Percentiles rank a stretch among this genome's conserved stretches.
Conservation (phyloP, 805 yeast species). For the Candida hungchunana region DNA sequence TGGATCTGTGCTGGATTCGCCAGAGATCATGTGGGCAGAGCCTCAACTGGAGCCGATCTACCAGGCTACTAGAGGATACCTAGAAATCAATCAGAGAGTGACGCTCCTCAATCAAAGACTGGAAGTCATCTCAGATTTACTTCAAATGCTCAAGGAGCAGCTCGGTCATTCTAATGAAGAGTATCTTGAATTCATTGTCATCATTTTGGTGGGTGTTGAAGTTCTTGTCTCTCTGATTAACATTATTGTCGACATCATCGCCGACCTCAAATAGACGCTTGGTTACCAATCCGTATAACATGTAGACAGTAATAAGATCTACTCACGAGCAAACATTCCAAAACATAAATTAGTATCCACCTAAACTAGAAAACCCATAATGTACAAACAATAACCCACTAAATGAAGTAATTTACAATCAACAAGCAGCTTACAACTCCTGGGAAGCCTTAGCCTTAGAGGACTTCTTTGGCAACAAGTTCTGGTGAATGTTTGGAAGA, state of each 20-base stretch:
- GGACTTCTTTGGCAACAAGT: conserved; percentile 78
- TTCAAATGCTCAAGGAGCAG: conserved; percentile 96
- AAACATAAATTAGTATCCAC: conserved; percentile 24
- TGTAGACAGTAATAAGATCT: background rate
- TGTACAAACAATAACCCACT: conserved; percentile 21
- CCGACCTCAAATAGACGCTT: conserved; percentile 30
- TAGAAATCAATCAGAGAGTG: conserved; percentile 93
- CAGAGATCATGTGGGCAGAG: conserved; percentile 98
- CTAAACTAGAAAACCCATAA: conserved; percentile 25
- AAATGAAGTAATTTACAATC: conserved; percentile 14
- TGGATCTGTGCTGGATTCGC: conserved; percentile 90
- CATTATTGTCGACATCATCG: conserved; percentile 56
- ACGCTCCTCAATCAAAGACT: conserved; percentile 83
- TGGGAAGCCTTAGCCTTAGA: conserved; percentile 61
- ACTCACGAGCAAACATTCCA: conserved; percentile 8
- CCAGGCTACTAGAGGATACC: conserved; percentile 93
- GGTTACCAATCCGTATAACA: too few species aligned
- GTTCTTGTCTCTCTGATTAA: conserved; percentile 84
- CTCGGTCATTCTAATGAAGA: conserved; percentile 93
- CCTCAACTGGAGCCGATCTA: conserved; percentile 97
- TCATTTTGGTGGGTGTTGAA: conserved; percentile 86
- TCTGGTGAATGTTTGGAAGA: conserved; percentile 94
- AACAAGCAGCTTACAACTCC: conserved; percentile 42
- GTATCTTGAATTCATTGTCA: conserved; percentile 85
- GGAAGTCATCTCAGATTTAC: conserved; percentile 87